Percentiles rank a stretch among this genome's conserved stretches.
Evolutionary conservation across 305 asterid species (phyloP).

Genomic region (Rubia peregrina): DNA sequence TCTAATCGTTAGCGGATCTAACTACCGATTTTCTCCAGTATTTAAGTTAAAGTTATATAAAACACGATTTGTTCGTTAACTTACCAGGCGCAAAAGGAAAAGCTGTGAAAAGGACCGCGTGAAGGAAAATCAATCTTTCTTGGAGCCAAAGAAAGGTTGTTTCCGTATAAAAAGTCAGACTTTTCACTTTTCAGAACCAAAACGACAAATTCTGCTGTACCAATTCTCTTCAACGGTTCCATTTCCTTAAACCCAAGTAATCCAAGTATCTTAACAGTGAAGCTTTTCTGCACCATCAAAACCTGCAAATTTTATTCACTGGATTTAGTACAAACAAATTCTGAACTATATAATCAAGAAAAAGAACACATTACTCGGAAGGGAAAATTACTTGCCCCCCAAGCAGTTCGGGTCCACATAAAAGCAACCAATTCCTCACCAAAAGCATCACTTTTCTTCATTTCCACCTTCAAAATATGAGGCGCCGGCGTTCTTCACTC

Average conservation of each 20-base stretch:
- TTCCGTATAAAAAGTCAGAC: background rate
- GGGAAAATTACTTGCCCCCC: constrained; percentile 7
- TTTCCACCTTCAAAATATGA: constrained; percentile 6
- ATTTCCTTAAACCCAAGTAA: background rate
- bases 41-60: too few relatives aligned
- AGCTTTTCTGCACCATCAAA: background rate
- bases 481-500: constrained; percentile 3
- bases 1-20: too few relatives aligned
- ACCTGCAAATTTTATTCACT: background rate
- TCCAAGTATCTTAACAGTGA: background rate
- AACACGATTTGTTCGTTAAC: too few relatives aligned
- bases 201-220: background rate
- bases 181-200: background rate
- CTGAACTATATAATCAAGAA: background rate
- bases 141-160: background rate
- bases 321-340: background rate
- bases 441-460: background rate
- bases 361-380: background rate
- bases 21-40: too few relatives aligned
- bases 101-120: background rate
- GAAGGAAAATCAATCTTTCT: background rate
- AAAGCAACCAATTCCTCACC: background rate
- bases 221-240: background rate
- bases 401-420: background rate
- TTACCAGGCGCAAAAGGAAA: too few relatives aligned